These are phyloP conservation scores for Thinopyrum elongatum DNA, from an alignment of 176 grass and related monocot genomes.

Conservation along the genomic window DNA sequence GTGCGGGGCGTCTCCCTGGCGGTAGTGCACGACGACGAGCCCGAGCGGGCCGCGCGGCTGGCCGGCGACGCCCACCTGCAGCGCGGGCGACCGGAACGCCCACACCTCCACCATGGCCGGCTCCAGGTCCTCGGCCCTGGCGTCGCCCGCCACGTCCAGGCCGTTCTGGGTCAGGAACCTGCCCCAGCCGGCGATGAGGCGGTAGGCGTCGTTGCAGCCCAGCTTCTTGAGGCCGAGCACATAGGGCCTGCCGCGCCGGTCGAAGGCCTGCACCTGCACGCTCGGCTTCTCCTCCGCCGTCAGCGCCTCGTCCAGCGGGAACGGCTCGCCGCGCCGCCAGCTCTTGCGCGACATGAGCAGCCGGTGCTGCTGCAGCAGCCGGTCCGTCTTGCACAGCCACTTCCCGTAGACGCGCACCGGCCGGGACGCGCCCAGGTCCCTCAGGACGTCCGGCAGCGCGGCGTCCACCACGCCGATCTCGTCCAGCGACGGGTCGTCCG, in stretches of 20 bases:
- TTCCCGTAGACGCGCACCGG: neutral
- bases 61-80: neutral
- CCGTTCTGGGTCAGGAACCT: neutral
- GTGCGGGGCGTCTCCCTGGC: neutral
- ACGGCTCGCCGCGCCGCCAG: neutral
- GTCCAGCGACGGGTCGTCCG: neutral
- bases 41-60: neutral
- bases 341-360: constrained; percentile 18
- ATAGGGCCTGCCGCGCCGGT: neutral
- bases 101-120: neutral
- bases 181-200: neutral
- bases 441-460: neutral
- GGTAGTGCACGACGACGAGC: neutral
- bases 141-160: neutral
- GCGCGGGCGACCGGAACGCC: neutral
- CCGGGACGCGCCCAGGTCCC: neutral
- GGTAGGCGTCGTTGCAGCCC: neutral
- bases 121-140: neutral
- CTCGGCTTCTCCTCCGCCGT: neutral
- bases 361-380: neutral
- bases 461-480: neutral
- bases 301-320: constrained; percentile 3
- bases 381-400: neutral
- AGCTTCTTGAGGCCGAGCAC: neutral
- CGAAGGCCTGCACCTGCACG: neutral